Conservation (phyloP, 805 yeast genomes). For the Maudiozyma bulderi region DNA sequence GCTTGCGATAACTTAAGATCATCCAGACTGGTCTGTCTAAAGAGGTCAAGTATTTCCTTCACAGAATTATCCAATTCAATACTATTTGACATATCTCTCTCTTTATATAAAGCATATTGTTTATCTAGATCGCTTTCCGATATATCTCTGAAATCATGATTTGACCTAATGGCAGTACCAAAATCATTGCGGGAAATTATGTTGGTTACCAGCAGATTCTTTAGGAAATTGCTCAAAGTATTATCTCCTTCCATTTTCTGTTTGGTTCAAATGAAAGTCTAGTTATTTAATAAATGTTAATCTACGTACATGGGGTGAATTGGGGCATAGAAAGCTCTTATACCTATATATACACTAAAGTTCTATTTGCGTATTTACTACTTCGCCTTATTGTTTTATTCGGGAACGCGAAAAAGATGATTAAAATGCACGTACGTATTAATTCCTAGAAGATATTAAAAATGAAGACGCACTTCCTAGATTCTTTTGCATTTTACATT, state of each 20-base stretch:
- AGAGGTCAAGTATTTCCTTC: conserved; percentile 37
- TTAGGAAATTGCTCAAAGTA: not conserved
- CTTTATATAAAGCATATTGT: not conserved
- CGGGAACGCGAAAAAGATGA: no score
- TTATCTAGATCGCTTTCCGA: not conserved
- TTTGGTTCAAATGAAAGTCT: no score
- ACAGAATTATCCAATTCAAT: conserved; percentile 43
- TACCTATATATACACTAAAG: no score
- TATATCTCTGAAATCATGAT: not conserved
- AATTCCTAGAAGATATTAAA: no score
- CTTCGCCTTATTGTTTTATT: no score
- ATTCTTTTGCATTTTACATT: no score
- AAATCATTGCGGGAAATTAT: not conserved
- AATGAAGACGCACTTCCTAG: no score
- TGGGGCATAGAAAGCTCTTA: no score
- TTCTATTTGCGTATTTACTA: no score
- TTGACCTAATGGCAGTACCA: not conserved
- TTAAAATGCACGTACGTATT: no score
- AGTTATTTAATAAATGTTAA: no score
- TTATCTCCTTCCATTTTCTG: not conserved
- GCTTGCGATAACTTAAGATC: conserved; percentile 8
- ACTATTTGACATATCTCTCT: not conserved
- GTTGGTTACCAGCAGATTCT: not conserved
- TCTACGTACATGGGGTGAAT: no score
- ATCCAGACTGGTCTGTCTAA: conserved; percentile 7